These are phyloP conservation scores for Rhododendron williamsianum DNA, from an alignment of 148 eudicot species.

Conservation along the genomic window DNA sequence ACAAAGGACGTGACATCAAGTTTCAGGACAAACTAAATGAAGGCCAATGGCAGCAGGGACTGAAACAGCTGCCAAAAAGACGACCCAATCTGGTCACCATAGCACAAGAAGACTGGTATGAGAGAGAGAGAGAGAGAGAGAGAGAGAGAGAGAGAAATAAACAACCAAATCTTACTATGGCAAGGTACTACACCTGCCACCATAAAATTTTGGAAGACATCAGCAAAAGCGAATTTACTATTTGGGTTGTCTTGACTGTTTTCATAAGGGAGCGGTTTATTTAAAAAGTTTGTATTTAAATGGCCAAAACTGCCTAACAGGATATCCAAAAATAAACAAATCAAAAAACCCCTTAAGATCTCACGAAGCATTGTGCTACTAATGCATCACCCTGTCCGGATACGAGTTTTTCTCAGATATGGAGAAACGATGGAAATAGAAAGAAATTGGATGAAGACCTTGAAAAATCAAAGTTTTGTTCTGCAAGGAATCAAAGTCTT, in stretches of 20 bases:
- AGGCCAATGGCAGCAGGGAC: background rate
- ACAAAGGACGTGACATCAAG: background rate
- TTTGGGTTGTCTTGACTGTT: background rate
- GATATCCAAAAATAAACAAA: background rate
- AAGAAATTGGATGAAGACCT: background rate
- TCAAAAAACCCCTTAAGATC: background rate
- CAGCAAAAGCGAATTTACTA: background rate
- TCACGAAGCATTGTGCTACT: background rate
- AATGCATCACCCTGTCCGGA: background rate
- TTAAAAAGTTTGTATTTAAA: background rate
- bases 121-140: background rate
- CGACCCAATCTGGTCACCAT: background rate
- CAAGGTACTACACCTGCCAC: background rate
- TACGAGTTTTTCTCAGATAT: background rate
- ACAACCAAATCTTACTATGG: too few relatives aligned
- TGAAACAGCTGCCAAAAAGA: background rate
- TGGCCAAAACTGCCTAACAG: background rate
- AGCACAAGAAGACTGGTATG: background rate
- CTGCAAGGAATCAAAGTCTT: background rate
- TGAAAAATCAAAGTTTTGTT: background rate
- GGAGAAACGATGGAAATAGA: background rate
- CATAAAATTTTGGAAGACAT: background rate
- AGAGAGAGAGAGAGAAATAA: too few relatives aligned
- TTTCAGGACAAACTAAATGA: background rate
- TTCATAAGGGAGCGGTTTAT: background rate